Conservation (phyloP, 2,329 filamentous ascomycete species). For the Colletotrichum chrysophilum region DNA sequence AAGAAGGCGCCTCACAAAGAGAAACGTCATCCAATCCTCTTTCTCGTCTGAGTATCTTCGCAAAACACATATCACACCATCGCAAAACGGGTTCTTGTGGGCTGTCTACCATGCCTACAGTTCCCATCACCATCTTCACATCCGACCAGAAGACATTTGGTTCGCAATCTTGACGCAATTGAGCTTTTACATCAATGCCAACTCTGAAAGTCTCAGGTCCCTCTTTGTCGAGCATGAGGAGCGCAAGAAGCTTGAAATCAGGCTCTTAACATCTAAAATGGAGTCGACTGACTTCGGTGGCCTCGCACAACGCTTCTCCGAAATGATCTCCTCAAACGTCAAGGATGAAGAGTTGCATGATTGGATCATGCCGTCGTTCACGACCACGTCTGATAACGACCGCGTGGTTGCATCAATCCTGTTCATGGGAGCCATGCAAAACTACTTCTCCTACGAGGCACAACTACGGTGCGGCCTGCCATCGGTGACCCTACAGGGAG, state of each 20-base stretch:
- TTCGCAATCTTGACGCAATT: slow-evolving; percentile 55
- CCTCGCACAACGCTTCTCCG: slow-evolving; percentile 40
- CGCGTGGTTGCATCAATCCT: slow-evolving; percentile 45
- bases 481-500: slow-evolving; percentile 55
- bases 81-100: slow-evolving; percentile 43
- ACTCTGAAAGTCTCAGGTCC: slow-evolving; percentile 48
- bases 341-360: slow-evolving; percentile 41
- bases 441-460: slow-evolving; percentile 48
- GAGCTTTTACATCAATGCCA: slow-evolving; percentile 48
- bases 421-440: slow-evolving; percentile 57
- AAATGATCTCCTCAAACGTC: slow-evolving; percentile 44
- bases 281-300: slow-evolving; percentile 18
- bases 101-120: slow-evolving; percentile 45
- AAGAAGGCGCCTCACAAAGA: too few species aligned
- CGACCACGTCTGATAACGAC: slow-evolving; percentile 53
- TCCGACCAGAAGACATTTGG: slow-evolving; percentile 61
- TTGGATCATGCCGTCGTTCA: slow-evolving; percentile 59
- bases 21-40: background rate
- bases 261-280: too few species aligned
- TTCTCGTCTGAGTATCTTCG: background rate
- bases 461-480: slow-evolving; percentile 51
- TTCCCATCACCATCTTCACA: slow-evolving; percentile 46
- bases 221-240: slow-evolving; percentile 48
- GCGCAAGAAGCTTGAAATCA: slow-evolving; percentile 20
- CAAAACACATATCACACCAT: background rate